Evolutionary conservation across 306 rosid genomes (phyloP), one percentile per base, ranked within the genome.

Genomic region (Boehmeria nivea): DNA sequence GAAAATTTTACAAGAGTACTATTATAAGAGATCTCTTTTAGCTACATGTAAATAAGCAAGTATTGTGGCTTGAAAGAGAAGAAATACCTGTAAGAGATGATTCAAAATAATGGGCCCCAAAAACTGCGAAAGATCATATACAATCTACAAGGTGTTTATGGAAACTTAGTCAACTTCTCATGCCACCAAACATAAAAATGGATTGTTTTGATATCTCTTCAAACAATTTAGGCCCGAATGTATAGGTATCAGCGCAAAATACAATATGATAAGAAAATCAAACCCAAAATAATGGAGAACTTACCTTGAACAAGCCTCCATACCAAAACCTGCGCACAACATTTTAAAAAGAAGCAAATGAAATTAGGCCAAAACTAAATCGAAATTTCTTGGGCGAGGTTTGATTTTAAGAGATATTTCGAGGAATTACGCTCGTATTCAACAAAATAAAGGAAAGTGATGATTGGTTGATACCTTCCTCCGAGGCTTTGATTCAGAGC

Each of bases 401-500:
- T 0, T 14, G 45, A 31, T 4, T 6, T 31, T 31, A 31, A 31
- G 36, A 31, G 36, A 31, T 31, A 31, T 31, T 31, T 31, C 1
- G 9, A 3, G 17, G 17, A 40, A 4, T 20, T 7, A 15, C n/a
- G n/a, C n/a, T n/a, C n/a, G n/a, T n/a, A n/a, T n/a, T n/a, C n/a
- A n/a, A n/a, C n/a, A n/a, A n/a, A n/a, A n/a, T n/a, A n/a, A n/a
- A n/a, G n/a, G n/a, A n/a, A n/a, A n/a, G n/a, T n/a, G n/a, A n/a
- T n/a, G n/a, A n/a, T n/a, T n/a, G n/a, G n/a, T n/a, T n/a, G n/a
- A 43, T 72, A 83, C 97, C 95, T 86, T 75, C 75, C 65, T 19
- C 97, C 97, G 36, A 86, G 87, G 76, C 95, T 83, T 59, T 24
- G 74, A 72, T 89, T 86, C 51, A 89, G 63, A 43, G 95, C 89